Conservation (phyloP, 2,329 filamentous ascomycete species). For the Aspergillus floridensis region DNA sequence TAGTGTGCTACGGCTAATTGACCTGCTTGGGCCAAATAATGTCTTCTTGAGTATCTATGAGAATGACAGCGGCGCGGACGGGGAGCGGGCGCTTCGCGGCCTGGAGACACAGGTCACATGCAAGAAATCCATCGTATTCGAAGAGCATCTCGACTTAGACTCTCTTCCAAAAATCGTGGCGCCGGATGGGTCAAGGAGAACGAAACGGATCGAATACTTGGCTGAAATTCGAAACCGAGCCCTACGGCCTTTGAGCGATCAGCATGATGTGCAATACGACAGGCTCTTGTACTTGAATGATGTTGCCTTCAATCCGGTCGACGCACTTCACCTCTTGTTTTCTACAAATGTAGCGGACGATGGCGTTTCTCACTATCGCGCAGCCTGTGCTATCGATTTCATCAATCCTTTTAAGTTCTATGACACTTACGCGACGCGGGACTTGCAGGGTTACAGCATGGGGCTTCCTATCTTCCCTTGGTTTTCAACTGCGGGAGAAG, state of each 20-base stretch:
- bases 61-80: conserved; percentile 62
- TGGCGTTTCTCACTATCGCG: conserved; percentile 60
- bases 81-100: conserved; percentile 52
- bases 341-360: conserved; percentile 55
- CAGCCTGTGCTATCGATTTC: conserved; percentile 74
- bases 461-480: conserved; percentile 72
- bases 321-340: conserved; percentile 60
- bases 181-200: conserved; percentile 60
- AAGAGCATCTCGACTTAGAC: conserved; percentile 57
- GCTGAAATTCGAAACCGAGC: conserved; percentile 71
- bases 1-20: conserved; percentile 59
- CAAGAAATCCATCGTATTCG: conserved; percentile 57
- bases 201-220: conserved; percentile 71
- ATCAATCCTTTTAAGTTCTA: conserved; percentile 72
- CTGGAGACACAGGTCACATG: conserved; percentile 53
- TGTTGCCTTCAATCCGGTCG: conserved; percentile 59
- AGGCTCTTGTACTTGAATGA: conserved; percentile 66
- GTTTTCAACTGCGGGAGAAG: conserved; percentile 56
- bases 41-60: conserved; percentile 73
- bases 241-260: conserved; percentile 59
- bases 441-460: conserved; percentile 65
- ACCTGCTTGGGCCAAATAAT: conserved; percentile 65
- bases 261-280: conserved; percentile 48
- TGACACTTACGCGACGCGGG: conserved; percentile 71
- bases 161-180: conserved; percentile 59